phyloP scores from a whole-genome alignment of 78 protist species.

The Ministeria vibrans region DNA sequence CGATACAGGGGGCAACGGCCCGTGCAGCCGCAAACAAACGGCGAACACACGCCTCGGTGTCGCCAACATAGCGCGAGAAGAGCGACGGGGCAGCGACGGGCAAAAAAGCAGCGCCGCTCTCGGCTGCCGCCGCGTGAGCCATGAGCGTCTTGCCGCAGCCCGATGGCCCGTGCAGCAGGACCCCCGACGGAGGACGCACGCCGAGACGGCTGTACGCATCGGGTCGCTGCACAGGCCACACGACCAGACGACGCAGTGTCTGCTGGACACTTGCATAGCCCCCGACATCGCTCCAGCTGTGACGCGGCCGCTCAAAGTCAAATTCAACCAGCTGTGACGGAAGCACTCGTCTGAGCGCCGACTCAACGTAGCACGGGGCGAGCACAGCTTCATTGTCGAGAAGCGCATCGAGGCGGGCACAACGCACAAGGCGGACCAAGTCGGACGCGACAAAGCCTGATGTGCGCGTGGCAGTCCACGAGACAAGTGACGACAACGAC shows the following conservation, averaged over 20 bases:
- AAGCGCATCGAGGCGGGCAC: no score
- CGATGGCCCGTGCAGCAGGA: conserved; percentile 85
- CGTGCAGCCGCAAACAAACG: conserved; percentile 60
- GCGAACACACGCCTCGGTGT: conserved; percentile 56
- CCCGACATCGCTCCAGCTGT: conserved; percentile 6
- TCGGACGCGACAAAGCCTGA: no score
- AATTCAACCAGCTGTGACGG: no score
- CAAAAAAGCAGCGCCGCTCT: conserved; percentile 78
- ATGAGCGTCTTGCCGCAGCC: conserved; percentile 90
- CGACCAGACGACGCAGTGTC: neutral
- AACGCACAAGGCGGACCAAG: no score
- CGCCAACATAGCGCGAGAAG: conserved; percentile 85
- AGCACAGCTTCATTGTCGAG: no score
- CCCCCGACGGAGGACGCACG: conserved; percentile 44
- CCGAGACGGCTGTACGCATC: neutral
- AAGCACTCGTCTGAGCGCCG: no score
- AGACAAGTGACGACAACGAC: no score
- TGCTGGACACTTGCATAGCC: neutral
- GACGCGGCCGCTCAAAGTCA: no score
- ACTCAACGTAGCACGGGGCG: no score
- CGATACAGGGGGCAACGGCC: conserved; percentile 73
- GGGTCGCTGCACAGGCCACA: neutral
- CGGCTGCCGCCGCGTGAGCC: conserved; percentile 70
- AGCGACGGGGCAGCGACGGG: conserved; percentile 79
- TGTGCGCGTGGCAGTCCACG: no score